These are phyloP conservation scores for Pythium phragmiticola DNA, from an alignment of 352 stramenopile genomes.

Conservation along the genomic window DNA sequence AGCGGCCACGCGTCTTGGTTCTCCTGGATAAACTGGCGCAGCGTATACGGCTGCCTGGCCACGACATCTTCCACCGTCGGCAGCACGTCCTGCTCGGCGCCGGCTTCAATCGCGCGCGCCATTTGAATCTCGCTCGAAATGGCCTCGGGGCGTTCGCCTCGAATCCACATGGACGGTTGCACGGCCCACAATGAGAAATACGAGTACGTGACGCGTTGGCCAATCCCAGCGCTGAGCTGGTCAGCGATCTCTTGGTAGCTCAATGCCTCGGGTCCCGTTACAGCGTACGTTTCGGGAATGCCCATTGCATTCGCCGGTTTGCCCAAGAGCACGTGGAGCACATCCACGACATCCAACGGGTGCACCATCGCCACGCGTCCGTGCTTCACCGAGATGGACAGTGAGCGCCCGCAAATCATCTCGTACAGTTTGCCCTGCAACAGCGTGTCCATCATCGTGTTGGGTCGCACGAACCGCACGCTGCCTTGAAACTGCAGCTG, in stretches of 20 bases:
- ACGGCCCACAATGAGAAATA: slow-evolving; percentile 76
- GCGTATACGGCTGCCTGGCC: slow-evolving; percentile 34
- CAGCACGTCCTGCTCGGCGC: slow-evolving; percentile 37
- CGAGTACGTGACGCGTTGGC: slow-evolving; percentile 49
- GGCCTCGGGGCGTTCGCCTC: slow-evolving; percentile 55
- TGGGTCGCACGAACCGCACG: slow-evolving; percentile 40
- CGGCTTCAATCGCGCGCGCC: slow-evolving; percentile 44
- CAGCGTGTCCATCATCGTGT: slow-evolving; percentile 60
- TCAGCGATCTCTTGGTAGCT: slow-evolving; percentile 47
- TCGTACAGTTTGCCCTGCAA: slow-evolving; percentile 46
- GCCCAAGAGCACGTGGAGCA: slow-evolving; percentile 31
- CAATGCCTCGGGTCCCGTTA: slow-evolving; percentile 64
- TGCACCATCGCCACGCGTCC: slow-evolving; percentile 65
- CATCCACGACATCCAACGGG: slow-evolving; percentile 55
- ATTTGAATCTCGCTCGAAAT: slow-evolving; percentile 57
- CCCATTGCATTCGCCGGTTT: slow-evolving; percentile 3
- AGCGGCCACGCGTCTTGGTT: slow-evolving; percentile 46
- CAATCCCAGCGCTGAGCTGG: slow-evolving; percentile 31
- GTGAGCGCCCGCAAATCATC: slow-evolving; percentile 61
- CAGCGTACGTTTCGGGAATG: slow-evolving; percentile 22
- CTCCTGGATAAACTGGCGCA: slow-evolving; percentile 47
- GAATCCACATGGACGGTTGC: slow-evolving; percentile 71
- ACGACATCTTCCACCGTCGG: slow-evolving; percentile 38
- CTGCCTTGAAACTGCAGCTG: slow-evolving; percentile 16
- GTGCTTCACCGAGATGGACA: slow-evolving; percentile 60